A percentile compares a stretch with the other conserved stretches of the same genome.
Conservation (phyloP, 441 rosid species). For the Gossypium aridum region DNA sequence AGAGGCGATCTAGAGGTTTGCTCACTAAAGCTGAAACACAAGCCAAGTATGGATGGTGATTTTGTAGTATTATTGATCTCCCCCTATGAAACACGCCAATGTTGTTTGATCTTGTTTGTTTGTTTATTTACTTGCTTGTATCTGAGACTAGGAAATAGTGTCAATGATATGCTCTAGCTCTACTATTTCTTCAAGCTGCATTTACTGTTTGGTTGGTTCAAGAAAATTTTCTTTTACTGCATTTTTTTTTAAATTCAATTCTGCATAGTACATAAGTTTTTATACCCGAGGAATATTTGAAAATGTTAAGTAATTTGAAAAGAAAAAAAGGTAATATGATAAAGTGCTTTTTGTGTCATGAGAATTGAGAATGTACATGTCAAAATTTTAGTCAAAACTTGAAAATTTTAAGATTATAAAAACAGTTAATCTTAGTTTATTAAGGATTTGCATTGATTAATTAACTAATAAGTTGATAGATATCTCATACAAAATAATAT, state of each 20-base stretch:
- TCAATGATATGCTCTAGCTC: not conserved
- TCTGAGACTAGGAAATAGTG: not conserved
- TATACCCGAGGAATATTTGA: not conserved
- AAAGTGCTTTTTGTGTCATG: too few species aligned
- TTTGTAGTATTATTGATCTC: not conserved
- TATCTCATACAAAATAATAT: too few species aligned
- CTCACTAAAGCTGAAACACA: constrained; percentile 89
- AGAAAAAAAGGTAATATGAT: too few species aligned
- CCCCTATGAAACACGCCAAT: not conserved
- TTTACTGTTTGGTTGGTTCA: not conserved
- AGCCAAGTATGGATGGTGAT: constrained; percentile 91
- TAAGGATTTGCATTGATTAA: too few species aligned
- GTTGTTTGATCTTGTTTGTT: not conserved
- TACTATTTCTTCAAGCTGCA: not conserved
- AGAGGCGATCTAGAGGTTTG: constrained; percentile 76
- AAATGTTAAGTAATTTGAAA: too few species aligned
- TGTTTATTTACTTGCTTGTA: not conserved
- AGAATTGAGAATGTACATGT: too few species aligned
- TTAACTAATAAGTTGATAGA: too few species aligned
- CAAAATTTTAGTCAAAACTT: too few species aligned
- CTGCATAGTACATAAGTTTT: not conserved
- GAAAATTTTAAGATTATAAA: too few species aligned
- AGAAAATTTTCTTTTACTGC: not conserved
- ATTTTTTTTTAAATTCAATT: not conserved
- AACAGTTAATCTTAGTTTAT: too few species aligned